phyloP scores from a whole-genome alignment of 345 rosid species.

The Citrus hindsii region DNA sequence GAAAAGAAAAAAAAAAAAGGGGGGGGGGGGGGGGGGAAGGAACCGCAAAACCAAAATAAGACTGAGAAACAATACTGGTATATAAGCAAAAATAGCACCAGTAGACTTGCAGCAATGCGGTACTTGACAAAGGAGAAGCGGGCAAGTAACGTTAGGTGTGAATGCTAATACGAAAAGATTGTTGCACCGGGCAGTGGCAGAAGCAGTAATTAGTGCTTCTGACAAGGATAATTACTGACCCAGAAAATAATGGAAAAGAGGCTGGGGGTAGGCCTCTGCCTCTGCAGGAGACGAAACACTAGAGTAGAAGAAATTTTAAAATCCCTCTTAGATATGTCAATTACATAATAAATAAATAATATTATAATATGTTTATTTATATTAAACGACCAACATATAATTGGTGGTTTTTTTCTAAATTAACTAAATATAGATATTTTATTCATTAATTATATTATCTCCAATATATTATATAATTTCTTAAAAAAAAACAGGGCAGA shows the following conservation, averaged over 20 bases:
- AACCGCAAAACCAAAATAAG: not conserved
- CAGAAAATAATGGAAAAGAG: not conserved
- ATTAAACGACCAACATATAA: too few species aligned
- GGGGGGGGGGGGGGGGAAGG: conserved; percentile 6
- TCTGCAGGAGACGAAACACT: conserved; percentile 22
- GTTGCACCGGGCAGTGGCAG: conserved; percentile 46
- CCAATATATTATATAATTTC: too few species aligned
- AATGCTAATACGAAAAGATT: conserved; percentile 17
- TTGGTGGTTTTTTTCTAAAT: too few species aligned
- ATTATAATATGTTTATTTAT: too few species aligned
- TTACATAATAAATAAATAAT: too few species aligned
- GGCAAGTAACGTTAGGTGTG: conserved; percentile 35
- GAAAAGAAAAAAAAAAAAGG: not conserved
- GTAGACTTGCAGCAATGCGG: conserved; percentile 1
- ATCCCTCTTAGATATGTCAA: too few species aligned
- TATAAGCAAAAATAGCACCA: not conserved
- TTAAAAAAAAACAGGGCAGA: not conserved
- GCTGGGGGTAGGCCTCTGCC: conserved; percentile 1
- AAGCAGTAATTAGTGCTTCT: conserved; percentile 55
- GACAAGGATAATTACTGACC: conserved; percentile 55
- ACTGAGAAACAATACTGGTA: not conserved
- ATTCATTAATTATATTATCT: too few species aligned
- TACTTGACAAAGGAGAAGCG: conserved; percentile 27
- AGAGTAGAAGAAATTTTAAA: too few species aligned
- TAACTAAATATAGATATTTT: too few species aligned